A percentile compares a stretch with the other conserved stretches of the same genome.
Conservation (phyloP, 2,329 filamentous ascomycete species). For the Alternaria incomplexa region DNA sequence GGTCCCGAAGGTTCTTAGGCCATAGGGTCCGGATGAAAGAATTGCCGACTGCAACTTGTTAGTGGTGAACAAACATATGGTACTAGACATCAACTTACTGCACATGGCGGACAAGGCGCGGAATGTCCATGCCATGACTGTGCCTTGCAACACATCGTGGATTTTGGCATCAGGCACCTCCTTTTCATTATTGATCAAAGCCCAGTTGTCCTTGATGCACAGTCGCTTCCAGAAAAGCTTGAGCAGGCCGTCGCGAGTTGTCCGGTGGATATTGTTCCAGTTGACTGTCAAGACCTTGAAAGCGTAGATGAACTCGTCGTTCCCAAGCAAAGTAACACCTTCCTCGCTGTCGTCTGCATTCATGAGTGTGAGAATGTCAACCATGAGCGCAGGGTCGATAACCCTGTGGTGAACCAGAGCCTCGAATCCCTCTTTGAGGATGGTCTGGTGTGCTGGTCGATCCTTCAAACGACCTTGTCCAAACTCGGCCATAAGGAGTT, state of each 20-base stretch:
- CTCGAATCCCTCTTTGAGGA: constrained; percentile 74
- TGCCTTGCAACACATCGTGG: constrained; percentile 63
- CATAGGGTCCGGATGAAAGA: constrained; percentile 20
- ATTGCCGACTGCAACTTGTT: constrained; percentile 18
- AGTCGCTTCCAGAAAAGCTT: constrained; percentile 86
- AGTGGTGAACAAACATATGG: not conserved
- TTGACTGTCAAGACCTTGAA: constrained; percentile 63
- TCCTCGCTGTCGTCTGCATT: constrained; percentile 56
- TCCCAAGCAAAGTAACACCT: constrained; percentile 53
- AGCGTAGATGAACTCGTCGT: constrained; percentile 75
- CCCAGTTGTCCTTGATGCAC: constrained; percentile 85
- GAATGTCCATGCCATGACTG: constrained; percentile 72
- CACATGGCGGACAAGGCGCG: constrained; percentile 65
- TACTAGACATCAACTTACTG: constrained; percentile 56
- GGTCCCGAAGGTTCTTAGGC: constrained; percentile 28
- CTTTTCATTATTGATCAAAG: constrained; percentile 75
- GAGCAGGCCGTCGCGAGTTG: constrained; percentile 56
- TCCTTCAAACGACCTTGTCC: constrained; percentile 60
- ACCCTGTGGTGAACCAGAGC: constrained; percentile 74
- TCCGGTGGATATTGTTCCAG: constrained; percentile 59
- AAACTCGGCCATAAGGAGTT: constrained; percentile 75
- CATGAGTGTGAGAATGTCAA: constrained; percentile 83
- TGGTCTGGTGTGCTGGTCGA: constrained; percentile 69
- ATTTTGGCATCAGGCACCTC: constrained; percentile 74
- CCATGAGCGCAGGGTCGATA: constrained; percentile 64